These are phyloP conservation scores for Kwoniella dejecticola DNA, from an alignment of 768 basidiomycete species.

Conservation along the genomic window DNA sequence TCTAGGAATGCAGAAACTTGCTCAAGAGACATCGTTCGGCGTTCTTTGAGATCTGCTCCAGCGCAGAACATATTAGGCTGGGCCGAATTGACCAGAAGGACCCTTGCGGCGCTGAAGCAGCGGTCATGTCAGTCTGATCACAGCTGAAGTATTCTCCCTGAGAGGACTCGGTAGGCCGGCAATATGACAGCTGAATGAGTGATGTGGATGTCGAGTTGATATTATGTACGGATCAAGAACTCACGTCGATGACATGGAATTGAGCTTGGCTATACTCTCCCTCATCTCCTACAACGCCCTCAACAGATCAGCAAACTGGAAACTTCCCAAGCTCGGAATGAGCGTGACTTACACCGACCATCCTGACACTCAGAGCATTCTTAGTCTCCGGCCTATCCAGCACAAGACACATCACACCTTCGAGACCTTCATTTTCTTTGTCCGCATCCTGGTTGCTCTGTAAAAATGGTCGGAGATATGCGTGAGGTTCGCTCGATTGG, in stretches of 20 bases:
- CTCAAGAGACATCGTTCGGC: constrained; percentile 73
- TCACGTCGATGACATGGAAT: constrained; percentile 54
- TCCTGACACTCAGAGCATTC: constrained; percentile 78
- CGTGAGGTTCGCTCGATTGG: constrained; percentile 28
- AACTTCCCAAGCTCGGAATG: constrained; percentile 1
- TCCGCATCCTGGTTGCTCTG: constrained; percentile 35
- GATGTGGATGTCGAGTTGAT: no score
- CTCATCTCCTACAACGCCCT: constrained; percentile 65
- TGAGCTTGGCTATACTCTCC: constrained; percentile 67
- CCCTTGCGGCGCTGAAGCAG: constrained; percentile 68
- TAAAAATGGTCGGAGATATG: constrained; percentile 34
- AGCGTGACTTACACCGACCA: constrained; percentile 64
- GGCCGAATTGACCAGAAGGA: constrained; percentile 80
- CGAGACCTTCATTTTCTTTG: constrained; percentile 42
- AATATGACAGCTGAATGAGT: no score
- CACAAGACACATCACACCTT: constrained; percentile 72
- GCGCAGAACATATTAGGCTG: constrained; percentile 81
- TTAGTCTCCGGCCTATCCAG: constrained; percentile 79
- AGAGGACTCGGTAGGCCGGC: no score
- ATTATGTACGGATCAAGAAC: no score
- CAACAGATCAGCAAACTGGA: constrained; percentile 11
- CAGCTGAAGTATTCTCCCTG: no score
- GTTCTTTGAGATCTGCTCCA: constrained; percentile 84
- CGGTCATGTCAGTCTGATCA: neutral
- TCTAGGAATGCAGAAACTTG: constrained; percentile 78